Evolutionary conservation across 1,284 basidiomycete genomes (phyloP), one percentile per base, ranked within the genome.

Genomic region (Fomitopsis pinicola): DNA sequence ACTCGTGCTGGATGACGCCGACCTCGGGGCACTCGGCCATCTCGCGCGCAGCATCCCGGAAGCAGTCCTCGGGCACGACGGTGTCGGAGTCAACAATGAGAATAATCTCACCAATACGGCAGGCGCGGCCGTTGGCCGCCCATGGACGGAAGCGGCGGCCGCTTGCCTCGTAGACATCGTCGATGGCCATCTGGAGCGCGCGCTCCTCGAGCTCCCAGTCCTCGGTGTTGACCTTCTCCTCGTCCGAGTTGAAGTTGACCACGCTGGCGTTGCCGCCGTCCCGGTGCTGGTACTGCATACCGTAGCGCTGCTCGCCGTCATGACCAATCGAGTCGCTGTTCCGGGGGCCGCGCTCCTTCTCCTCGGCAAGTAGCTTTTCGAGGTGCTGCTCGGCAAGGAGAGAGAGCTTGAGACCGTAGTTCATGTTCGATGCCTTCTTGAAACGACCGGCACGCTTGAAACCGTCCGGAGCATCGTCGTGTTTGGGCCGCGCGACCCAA

Each of bases 391-490:
- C 92, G 68, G 91, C 81, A 63, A 84, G 83, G 46, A 94, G 75
- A 17, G 89, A 91, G 6, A 94, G 78, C 50, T 79, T 78, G 36
- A 92, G 82, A 2, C 83, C 91, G 72, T 92, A 94, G 75, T 95
- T 95, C 89, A 95, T 91, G 75, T 95, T 95, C 0, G 86, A 88
- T 0, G 91, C 92, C 75, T 95, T 95, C 81, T 95, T 94, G 81
- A 94, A 95, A 35, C 91, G 85, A 63, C 94, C 94, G n/a, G 90
- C 88, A 58, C 94, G 89, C 59, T 84, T 81, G 77, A 86, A 95
- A 0, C 90, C 91, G 68, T 84, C 84, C 19, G 73, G 67, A 44
- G 70, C 71, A 67, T 76, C 75, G 68, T 86, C 83, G 71, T 91
- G 86, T 53, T 80, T 80, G 3, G 93, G 92, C 55, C 93, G 86